These are phyloP conservation scores for Tetraselmis striata DNA, from an alignment of 139 green algal species.

Conservation along the genomic window DNA sequence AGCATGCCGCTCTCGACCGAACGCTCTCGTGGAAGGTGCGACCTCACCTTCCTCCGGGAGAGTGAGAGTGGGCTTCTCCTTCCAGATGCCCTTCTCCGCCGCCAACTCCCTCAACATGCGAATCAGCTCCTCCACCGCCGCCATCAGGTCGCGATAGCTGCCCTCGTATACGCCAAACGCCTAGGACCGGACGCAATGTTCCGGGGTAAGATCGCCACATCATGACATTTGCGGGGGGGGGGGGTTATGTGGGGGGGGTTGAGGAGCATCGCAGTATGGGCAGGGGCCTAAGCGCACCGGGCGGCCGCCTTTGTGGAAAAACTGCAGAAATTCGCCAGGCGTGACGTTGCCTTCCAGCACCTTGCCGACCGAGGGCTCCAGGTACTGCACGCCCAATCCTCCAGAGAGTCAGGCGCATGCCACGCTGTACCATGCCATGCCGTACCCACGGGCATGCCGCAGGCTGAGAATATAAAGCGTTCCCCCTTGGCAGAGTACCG, in stretches of 20 bases:
- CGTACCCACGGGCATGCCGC: too few species aligned
- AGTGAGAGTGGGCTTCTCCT: conserved; percentile 41
- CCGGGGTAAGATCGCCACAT: too few species aligned
- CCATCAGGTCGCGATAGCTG: conserved; percentile 61
- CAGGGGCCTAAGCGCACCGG: too few species aligned
- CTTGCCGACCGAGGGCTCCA: background rate
- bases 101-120: conserved; percentile 33
- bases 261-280: too few species aligned
- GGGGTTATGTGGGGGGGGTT: too few species aligned
- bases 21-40: background rate
- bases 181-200: conserved; percentile 17
- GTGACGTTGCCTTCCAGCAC: background rate
- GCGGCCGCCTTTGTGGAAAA: background rate
- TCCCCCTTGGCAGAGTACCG: too few species aligned
- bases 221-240: too few species aligned
- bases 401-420: too few species aligned
- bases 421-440: too few species aligned
- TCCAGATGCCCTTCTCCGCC: conserved; percentile 30
- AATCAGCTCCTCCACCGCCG: conserved; percentile 37
- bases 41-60: conserved; percentile 26
- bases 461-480: too few species aligned
- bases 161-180: conserved; percentile 61
- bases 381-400: background rate
- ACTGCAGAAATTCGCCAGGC: background rate
- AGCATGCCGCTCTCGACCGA: background rate